A percentile compares a stretch with the other conserved stretches of the same genome.
Conservation (phyloP, 306 rosid genomes). For the Echinosophora koreensis region DNA sequence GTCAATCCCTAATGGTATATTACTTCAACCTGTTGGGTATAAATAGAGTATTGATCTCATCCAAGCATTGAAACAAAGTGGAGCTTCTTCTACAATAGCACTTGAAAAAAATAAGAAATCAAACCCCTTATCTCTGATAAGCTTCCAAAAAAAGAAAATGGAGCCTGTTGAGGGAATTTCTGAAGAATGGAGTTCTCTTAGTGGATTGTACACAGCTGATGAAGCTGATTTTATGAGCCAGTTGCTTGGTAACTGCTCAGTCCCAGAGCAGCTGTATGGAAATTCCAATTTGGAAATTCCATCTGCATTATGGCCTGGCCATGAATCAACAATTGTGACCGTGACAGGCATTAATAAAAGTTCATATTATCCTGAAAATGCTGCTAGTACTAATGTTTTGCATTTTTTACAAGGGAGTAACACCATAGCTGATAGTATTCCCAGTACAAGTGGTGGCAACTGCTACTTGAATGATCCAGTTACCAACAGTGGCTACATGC, state of each 20-base stretch:
- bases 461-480: slow-evolving; percentile 45
- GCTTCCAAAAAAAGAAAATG: slow-evolving; percentile 48
- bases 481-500: slow-evolving; percentile 49
- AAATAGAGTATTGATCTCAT: slow-evolving; percentile 50
- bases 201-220: slow-evolving; percentile 62
- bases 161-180: slow-evolving; percentile 58
- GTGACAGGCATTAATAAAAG: slow-evolving; percentile 46
- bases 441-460: slow-evolving; percentile 38
- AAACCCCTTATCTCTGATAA: neutral
- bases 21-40: slow-evolving; percentile 41
- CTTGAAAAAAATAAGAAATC: neutral
- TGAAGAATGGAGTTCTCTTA: slow-evolving; percentile 70
- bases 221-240: slow-evolving; percentile 72
- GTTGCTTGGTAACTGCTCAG: slow-evolving; percentile 49
- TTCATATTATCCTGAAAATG: slow-evolving; percentile 53
- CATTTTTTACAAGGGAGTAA: slow-evolving; percentile 44
- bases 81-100: slow-evolving; percentile 33
- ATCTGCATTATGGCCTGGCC: slow-evolving; percentile 61
- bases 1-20: slow-evolving; percentile 32
- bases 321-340: slow-evolving; percentile 46
- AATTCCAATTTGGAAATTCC: slow-evolving; percentile 59
- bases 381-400: slow-evolving; percentile 31
- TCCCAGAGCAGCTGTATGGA: slow-evolving; percentile 33
- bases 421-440: slow-evolving; percentile 24
- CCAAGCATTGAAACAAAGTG: slow-evolving; percentile 35